Evolutionary conservation across 2,329 filamentous ascomycete genomes (phyloP).

Genomic region (Orbilia blumenaviensis): DNA sequence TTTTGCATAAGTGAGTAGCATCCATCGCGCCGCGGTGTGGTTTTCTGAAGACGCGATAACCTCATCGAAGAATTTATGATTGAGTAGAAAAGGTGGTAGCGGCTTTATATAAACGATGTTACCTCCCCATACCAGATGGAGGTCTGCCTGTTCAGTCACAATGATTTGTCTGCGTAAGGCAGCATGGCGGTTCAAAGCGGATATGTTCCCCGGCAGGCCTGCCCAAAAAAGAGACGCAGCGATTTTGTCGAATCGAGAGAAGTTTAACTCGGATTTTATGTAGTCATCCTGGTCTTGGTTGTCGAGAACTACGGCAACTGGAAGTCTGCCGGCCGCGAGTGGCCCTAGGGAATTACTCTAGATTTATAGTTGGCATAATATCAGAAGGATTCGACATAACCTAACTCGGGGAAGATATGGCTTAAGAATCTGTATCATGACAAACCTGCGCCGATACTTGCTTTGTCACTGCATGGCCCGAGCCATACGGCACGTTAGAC

Average conservation of each 20-base stretch:
- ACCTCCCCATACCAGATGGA: conserved; percentile 60
- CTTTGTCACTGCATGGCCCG: background rate
- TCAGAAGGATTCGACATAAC: no score
- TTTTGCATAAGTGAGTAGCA: conserved; percentile 59
- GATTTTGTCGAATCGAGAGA: background rate
- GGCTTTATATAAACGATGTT: conserved; percentile 60
- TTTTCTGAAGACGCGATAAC: background rate
- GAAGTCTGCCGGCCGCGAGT: no score
- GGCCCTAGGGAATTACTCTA: background rate
- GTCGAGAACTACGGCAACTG: background rate
- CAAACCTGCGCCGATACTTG: background rate
- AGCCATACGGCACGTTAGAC: background rate
- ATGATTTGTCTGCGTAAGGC: conserved; percentile 58
- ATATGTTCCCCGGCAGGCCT: conserved; percentile 1
- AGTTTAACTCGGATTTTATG: background rate
- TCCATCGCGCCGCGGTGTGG: conserved; percentile 58
- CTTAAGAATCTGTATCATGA: no score
- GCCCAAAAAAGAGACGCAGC: background rate
- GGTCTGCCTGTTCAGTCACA: conserved; percentile 59
- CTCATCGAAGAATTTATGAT: conserved; percentile 57
- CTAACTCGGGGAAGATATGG: no score
- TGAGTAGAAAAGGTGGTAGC: conserved; percentile 58
- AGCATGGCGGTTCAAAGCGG: background rate
- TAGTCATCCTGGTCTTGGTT: background rate
- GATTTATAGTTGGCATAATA: no score